A percentile compares a stretch with the other conserved stretches of the same genome.
Evolutionary conservation across 805 yeast genomes (phyloP).

Genomic region (Hagleromyces aurorensis): DNA sequence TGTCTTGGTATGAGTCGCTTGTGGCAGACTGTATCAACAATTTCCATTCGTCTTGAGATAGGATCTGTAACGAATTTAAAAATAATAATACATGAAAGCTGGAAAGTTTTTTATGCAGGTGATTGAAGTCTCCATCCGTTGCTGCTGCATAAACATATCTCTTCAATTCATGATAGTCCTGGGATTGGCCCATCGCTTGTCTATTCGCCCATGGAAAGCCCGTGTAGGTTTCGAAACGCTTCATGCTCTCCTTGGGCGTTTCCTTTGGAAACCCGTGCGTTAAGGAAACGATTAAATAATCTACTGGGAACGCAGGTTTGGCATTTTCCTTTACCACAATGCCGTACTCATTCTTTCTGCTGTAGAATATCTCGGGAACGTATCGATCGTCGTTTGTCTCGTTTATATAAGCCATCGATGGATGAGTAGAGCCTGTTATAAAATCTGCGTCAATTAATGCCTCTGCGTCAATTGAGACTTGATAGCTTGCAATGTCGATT

Average conservation of each 20-base stretch:
- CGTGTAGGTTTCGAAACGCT: constrained; percentile 34
- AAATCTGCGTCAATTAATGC: constrained; percentile 81
- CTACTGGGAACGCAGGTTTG: constrained; percentile 90
- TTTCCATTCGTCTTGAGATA: constrained; percentile 47
- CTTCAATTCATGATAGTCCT: constrained; percentile 51
- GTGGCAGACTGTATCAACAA: constrained; percentile 43
- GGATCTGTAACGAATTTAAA: constrained; percentile 46
- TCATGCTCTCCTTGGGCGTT: constrained; percentile 12
- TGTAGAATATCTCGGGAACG: constrained; percentile 90
- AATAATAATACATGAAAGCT: constrained; percentile 74
- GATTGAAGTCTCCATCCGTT: constrained; percentile 25
- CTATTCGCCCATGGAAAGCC: constrained; percentile 76
- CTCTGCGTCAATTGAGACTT: constrained; percentile 82
- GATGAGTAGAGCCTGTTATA: constrained; percentile 82
- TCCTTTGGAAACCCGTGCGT: constrained; percentile 86
- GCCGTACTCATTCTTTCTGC: constrained; percentile 79
- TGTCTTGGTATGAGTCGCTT: constrained; percentile 39
- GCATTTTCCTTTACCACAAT: constrained; percentile 82
- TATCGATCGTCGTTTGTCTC: constrained; percentile 66
- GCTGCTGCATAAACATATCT: constrained; percentile 36
- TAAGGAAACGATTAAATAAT: constrained; percentile 73
- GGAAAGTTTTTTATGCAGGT: constrained; percentile 35
- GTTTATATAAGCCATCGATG: constrained; percentile 75
- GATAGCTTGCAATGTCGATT: constrained; percentile 86
- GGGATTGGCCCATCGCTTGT: constrained; percentile 64